Conservation (phyloP, 164 flowering plant genomes). For the Stephania japonica region DNA sequence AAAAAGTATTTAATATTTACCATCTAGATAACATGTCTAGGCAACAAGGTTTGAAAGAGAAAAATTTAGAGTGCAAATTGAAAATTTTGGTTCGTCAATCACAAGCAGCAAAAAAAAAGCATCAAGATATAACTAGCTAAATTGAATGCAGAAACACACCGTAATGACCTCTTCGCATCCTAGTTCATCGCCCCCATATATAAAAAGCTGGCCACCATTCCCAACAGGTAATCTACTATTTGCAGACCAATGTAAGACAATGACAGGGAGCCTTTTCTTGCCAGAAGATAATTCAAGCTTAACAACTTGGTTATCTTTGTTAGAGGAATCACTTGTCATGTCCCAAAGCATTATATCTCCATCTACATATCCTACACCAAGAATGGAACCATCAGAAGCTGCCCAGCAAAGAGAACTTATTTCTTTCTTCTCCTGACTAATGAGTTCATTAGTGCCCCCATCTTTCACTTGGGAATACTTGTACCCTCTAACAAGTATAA, state of each 20-base stretch:
- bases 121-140: background rate
- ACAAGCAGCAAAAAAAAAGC: background rate
- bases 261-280: slow-evolving; percentile 76
- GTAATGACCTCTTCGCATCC: slow-evolving; percentile 92
- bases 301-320: slow-evolving; percentile 47
- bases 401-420: slow-evolving; percentile 93
- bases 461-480: slow-evolving; percentile 63
- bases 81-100: background rate
- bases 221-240: slow-evolving; percentile 30
- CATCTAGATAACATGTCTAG: background rate
- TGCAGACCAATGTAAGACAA: slow-evolving; percentile 69
- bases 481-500: slow-evolving; percentile 56
- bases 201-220: slow-evolving; percentile 56
- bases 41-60: background rate
- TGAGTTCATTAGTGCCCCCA: slow-evolving; percentile 21
- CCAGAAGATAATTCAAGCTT: slow-evolving; percentile 71
- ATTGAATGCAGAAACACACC: slow-evolving; percentile 31
- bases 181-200: slow-evolving; percentile 91
- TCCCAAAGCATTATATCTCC: slow-evolving; percentile 92
- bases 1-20: background rate
- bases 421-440: slow-evolving; percentile 61
- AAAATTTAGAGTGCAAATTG: background rate
- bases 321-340: slow-evolving; percentile 32
- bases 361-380: slow-evolving; percentile 87
- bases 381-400: slow-evolving; percentile 69